These are phyloP conservation scores for Sodiomyces alkalinus DNA, from an alignment of 2,329 filamentous ascomycete species.

Conservation along the genomic window DNA sequence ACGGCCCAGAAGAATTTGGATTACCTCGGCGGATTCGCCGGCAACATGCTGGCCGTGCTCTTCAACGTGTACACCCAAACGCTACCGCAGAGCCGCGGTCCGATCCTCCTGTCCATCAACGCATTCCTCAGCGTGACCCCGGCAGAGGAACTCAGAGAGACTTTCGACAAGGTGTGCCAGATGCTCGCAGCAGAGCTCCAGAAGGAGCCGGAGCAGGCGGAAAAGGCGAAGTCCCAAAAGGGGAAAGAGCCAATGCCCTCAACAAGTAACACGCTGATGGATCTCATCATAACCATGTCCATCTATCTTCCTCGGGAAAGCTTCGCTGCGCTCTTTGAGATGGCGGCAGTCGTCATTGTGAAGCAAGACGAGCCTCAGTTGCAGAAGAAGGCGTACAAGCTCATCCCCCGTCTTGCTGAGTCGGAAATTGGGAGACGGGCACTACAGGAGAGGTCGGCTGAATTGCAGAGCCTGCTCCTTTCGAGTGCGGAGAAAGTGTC, in stretches of 20 bases:
- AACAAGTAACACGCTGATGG: conserved; percentile 88
- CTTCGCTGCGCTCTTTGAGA: conserved; percentile 72
- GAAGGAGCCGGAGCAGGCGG: conserved; percentile 30
- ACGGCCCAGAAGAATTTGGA: conserved; percentile 65
- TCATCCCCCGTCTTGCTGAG: conserved; percentile 78
- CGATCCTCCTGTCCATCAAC: conserved; percentile 89
- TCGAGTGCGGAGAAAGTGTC: conserved; percentile 72
- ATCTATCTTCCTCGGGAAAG: conserved; percentile 81
- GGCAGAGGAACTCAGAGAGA: conserved; percentile 63
- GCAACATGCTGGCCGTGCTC: conserved; percentile 86
- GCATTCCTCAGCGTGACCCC: conserved; percentile 83
- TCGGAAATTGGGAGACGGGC: conserved; percentile 66
- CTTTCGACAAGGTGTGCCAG: conserved; percentile 72
- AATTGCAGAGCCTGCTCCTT: conserved; percentile 72
- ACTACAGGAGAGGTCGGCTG: conserved; percentile 56
- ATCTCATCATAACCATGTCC: conserved; percentile 90
- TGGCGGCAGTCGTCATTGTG: conserved; percentile 69
- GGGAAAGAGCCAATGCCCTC: conserved; percentile 64
- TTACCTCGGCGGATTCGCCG: conserved; percentile 66
- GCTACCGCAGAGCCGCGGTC: conserved; percentile 77
- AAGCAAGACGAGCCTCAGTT: conserved; percentile 76
- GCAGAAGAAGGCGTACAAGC: conserved; percentile 98
- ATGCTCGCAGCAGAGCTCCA: conserved; percentile 65
- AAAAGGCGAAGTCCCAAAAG: conserved; percentile 51
- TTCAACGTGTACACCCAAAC: conserved; percentile 99